Evolutionary conservation across 2,329 filamentous ascomycete genomes (phyloP), one percentile per base, ranked within the genome.

Genomic region (Fusarium sp.): DNA sequence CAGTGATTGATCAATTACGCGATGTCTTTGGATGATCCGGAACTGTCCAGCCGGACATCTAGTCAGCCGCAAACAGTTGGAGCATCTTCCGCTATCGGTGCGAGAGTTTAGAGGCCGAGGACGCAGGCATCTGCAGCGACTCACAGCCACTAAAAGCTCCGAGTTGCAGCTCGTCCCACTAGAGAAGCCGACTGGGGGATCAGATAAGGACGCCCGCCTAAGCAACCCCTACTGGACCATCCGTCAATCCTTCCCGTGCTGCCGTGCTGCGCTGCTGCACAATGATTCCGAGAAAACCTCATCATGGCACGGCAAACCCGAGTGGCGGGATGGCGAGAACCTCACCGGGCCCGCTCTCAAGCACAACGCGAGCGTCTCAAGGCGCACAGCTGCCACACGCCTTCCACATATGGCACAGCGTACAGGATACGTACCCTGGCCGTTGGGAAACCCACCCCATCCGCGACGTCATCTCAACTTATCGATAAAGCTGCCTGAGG

Each of bases 401-500:
- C 38, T 71, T 65, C 65, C 65, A 34, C 55, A 57, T 56, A 16
- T 50, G 49, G 68, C 14, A 57, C 65, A 69, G 65, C 58, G 68
- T 16, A 50, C 11, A 13, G 29, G 38, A 68, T 72, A 73, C 72
- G 67, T 73, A 72, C 64, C 64, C 6, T 56, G 46, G 63, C 61
- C 65, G 72, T 74, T 74, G 72, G 58, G 72, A 72, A 58, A 71
- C 59, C 50, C 61, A 61, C 65, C 56, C 65, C 59, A 64, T 54
- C 34, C 57, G 49, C 72, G 73, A 75, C 73, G 73, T 75, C 73
- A 75, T 75, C 56, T 55, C 51, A 65, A 68, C 67, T 74, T 75
- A 75, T 75, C 73, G 73, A 75, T 75, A 75, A 75, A 75, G 73
- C 73, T 75, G 55, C 42, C 42, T 25, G 42, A 25, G 34, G 62